These are phyloP conservation scores for Daldinia bambusicola DNA, from an alignment of 495 filamentous ascomycete genomes.

Conservation along the genomic window DNA sequence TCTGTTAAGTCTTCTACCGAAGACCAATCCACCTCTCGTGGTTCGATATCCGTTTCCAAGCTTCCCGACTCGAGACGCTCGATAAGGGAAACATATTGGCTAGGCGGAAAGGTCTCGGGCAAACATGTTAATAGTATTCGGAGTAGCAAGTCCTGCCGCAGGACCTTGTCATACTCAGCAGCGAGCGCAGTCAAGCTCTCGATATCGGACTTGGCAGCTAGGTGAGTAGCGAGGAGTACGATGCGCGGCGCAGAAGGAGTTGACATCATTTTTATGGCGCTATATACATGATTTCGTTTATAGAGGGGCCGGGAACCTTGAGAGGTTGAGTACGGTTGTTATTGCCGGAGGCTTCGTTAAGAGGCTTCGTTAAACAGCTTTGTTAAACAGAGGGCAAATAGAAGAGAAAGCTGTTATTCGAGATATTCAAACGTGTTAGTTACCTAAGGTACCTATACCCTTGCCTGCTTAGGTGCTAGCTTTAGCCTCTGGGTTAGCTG, in stretches of 20 bases:
- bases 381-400: not conserved
- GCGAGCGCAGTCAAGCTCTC: conserved; percentile 69
- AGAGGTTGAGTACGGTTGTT: not conserved
- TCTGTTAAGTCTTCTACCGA: conserved; percentile 71
- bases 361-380: no score
- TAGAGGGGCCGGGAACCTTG: not conserved
- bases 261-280: conserved; percentile 50
- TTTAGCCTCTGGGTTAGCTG: not conserved
- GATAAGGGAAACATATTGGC: conserved; percentile 69
- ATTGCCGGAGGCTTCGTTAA: not conserved
- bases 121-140: conserved; percentile 87
- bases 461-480: not conserved
- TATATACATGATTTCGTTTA: conserved; percentile 29
- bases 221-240: conserved; percentile 70
- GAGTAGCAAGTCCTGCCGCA: conserved; percentile 74
- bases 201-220: conserved; percentile 67
- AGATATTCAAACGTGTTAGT: conserved; percentile 12
- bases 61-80: conserved; percentile 62
- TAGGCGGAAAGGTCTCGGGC: conserved; percentile 77
- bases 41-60: conserved; percentile 43
- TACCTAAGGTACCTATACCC: not conserved
- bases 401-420: not conserved
- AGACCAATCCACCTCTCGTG: conserved; percentile 64
- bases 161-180: conserved; percentile 63
- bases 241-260: conserved; percentile 68